phyloP scores from a whole-genome alignment of 164 flowering plant genomes.

The Euptelea pleiosperma region DNA sequence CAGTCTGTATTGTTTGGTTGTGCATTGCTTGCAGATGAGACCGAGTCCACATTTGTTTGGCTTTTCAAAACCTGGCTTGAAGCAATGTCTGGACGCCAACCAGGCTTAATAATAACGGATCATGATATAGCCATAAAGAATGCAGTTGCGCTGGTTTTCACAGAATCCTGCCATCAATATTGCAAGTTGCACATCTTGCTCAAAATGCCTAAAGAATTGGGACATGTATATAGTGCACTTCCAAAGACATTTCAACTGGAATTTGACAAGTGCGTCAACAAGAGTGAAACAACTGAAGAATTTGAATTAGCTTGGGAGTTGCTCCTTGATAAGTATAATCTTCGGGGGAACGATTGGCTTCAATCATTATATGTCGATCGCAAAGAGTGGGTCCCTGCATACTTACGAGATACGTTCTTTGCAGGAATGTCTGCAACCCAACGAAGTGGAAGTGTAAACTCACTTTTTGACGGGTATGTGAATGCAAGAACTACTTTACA shows the following conservation, averaged over 20 bases:
- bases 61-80: constrained; percentile 40
- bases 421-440: constrained; percentile 34
- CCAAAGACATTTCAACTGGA: constrained; percentile 31
- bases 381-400: constrained; percentile 23
- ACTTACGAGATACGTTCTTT: constrained; percentile 24
- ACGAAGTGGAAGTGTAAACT: constrained; percentile 23
- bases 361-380: constrained; percentile 18
- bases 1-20: constrained; percentile 39
- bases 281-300: constrained; percentile 26
- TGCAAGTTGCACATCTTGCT: constrained; percentile 37
- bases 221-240: constrained; percentile 23
- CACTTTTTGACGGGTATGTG: constrained; percentile 34
- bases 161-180: constrained; percentile 26
- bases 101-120: constrained; percentile 32
- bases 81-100: constrained; percentile 32
- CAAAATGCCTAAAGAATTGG: constrained; percentile 35
- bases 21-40: constrained; percentile 39
- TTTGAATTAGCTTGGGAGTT: constrained; percentile 29
- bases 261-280: constrained; percentile 31
- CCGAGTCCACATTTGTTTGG: constrained; percentile 33
- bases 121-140: constrained; percentile 25
- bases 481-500: constrained; percentile 26
- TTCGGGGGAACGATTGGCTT: constrained; percentile 27
- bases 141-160: constrained; percentile 30
- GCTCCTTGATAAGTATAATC: constrained; percentile 23